Base-by-base conservation (phyloP, 2,329 filamentous ascomycete species). In the Beauveria sp. region DNA sequence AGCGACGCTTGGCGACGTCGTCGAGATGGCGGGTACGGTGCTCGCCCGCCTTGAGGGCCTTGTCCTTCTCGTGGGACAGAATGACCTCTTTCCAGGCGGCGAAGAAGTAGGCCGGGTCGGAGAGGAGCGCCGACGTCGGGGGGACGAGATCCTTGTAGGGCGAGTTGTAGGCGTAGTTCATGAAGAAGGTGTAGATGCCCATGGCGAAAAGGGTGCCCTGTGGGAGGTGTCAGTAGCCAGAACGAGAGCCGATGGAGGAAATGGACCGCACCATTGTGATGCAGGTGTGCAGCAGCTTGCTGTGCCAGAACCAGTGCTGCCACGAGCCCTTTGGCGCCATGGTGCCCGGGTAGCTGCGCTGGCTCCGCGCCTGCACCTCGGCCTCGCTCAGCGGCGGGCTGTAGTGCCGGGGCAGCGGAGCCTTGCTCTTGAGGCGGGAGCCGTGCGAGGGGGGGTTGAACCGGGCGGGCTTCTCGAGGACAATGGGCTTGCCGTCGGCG, bases 361-460 rank as follows among this genome's bases (percentile, higher is more conserved):
- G 83, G 66, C 79, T 82, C 78, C 91, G 91, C 64, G 81, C 82
- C 65, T 83, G 77, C 56, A 80, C 76, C 74, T 96, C 88, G 57
- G 87, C 82, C 22, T 81, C 77, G 18, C 84, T 86, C 64, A 92
- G 76, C 24, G 84, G 76, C 20, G 91, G 89, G 43, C 91, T 92
- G 72, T 96, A 96, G 73, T 88, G 85, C 68, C 82, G 81, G 34
- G 88, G 86, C 7, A 78, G 73, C 31, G 38, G 49, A 3, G 42
- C 55, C 28, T 70, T 73, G 66, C 82, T 80, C 60, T 83, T 81
- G 38, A 91, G 82, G 7, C 89, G 82, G 24, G 89, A 79, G 14
- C 89, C 88, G 74, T 98, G 95, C 0, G 93, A 98, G 0, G 95
- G 95, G 2, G 95, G 93, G 53, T 90, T 90, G 81, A 96, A 98